A percentile compares a stretch with the other conserved stretches of the same genome.
phyloP scores from a whole-genome alignment of 805 yeast genomes.

The Yamadazyma phyllophila region DNA sequence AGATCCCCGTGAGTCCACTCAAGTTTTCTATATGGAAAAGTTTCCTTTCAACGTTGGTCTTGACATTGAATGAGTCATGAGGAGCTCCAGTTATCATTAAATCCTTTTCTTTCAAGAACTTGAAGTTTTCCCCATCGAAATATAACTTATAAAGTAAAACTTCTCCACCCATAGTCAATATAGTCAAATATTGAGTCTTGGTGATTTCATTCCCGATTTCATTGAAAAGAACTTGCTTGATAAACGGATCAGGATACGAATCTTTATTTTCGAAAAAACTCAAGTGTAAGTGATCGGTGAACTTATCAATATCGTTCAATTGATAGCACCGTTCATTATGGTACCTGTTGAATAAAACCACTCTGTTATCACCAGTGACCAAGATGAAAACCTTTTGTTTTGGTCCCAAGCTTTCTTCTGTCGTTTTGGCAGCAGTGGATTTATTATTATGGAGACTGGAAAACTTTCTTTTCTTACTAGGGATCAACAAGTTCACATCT shows the following conservation, averaged over 20 bases:
- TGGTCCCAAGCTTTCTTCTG: slow-evolving; percentile 16
- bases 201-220: slow-evolving; percentile 57
- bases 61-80: slow-evolving; percentile 67
- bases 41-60: slow-evolving; percentile 67
- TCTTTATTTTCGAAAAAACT: slow-evolving; percentile 50
- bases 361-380: slow-evolving; percentile 75
- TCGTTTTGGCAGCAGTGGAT: neutral
- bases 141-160: slow-evolving; percentile 62
- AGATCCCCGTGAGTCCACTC: slow-evolving; percentile 57
- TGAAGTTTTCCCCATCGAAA: slow-evolving; percentile 44
- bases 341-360: slow-evolving; percentile 60
- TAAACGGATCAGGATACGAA: slow-evolving; percentile 66
- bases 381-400: slow-evolving; percentile 53
- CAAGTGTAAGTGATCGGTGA: slow-evolving; percentile 42
- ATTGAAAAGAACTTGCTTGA: slow-evolving; percentile 64
- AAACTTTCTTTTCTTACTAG: slow-evolving; percentile 29
- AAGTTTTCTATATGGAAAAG: slow-evolving; percentile 57
- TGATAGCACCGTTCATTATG: slow-evolving; percentile 54
- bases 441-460: slow-evolving; percentile 7
- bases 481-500: slow-evolving; percentile 24
- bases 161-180: slow-evolving; percentile 82
- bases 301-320: slow-evolving; percentile 47
- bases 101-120: slow-evolving; percentile 44
- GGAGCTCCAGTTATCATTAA: slow-evolving; percentile 71
- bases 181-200: slow-evolving; percentile 62